Evolutionary conservation across 352 stramenopile genomes (phyloP).

Genomic region (Aphanomyces astaci): DNA sequence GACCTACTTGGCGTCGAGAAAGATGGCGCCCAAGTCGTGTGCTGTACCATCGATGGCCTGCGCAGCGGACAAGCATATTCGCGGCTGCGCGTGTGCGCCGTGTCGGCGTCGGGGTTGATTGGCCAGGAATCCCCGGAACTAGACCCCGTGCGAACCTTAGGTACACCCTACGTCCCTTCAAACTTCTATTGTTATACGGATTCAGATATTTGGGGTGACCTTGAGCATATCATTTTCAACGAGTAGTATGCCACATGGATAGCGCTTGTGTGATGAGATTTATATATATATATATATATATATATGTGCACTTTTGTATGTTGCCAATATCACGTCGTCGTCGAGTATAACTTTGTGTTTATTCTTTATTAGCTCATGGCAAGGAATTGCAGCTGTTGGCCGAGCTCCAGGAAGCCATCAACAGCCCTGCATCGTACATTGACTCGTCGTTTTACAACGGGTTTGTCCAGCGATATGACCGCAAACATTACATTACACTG

Average conservation of each 20-base stretch:
- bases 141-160: slow-evolving; percentile 54
- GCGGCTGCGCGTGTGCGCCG: slow-evolving; percentile 51
- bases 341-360: no score
- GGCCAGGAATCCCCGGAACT: slow-evolving; percentile 42
- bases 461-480: slow-evolving; percentile 75
- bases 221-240: no score
- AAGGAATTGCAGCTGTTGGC: slow-evolving; percentile 63
- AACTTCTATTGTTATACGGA: no score
- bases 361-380: slow-evolving; percentile 48
- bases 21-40: not conserved
- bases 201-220: no score
- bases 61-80: slow-evolving; percentile 59
- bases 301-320: no score
- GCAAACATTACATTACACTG: slow-evolving; percentile 55
- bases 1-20: not conserved
- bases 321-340: no score
- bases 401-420: slow-evolving; percentile 73
- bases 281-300: no score
- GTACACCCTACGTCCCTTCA: no score
- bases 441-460: slow-evolving; percentile 73
- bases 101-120: slow-evolving; percentile 48
- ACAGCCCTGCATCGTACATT: slow-evolving; percentile 50
- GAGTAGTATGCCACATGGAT: no score
- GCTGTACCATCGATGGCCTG: slow-evolving; percentile 27
- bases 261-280: no score